phyloP scores from a whole-genome alignment of 1,139 yeast genomes.

The Sugiyamaella grinbergsii region DNA sequence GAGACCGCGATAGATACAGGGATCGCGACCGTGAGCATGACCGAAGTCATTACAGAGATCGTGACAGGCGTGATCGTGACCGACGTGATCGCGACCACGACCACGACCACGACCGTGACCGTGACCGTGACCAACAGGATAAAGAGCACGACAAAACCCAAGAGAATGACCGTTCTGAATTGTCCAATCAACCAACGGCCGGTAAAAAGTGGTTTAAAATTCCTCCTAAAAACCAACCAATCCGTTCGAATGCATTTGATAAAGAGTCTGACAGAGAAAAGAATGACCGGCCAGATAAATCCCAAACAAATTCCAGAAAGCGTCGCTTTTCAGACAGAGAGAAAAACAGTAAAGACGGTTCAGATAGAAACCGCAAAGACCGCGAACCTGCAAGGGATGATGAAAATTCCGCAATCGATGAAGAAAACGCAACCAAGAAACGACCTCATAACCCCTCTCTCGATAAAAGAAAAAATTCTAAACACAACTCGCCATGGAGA shows the following conservation, averaged over 20 bases:
- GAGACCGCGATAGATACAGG: neutral
- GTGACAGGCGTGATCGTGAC: slow-evolving; percentile 1
- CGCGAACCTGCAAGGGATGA: slow-evolving; percentile 7
- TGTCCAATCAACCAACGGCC: neutral
- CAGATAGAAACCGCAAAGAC: slow-evolving; percentile 4
- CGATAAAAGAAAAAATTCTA: neutral
- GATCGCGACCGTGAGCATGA: neutral
- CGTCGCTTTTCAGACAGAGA: slow-evolving; percentile 6
- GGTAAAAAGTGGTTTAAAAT: slow-evolving; percentile 12
- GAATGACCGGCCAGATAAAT: neutral
- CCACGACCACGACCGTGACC: neutral
- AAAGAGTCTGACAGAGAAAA: neutral
- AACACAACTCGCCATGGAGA: slow-evolving; percentile 7
- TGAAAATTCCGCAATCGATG: neutral
- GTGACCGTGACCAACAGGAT: neutral
- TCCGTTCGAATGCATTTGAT: slow-evolving; percentile 3
- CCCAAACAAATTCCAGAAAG: neutral
- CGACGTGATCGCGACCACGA: neutral
- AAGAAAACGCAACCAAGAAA: neutral
- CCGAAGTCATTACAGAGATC: neutral
- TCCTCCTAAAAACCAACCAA: slow-evolving; percentile 5
- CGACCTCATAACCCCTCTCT: neutral
- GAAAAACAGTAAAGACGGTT: neutral
- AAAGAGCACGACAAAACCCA: neutral
- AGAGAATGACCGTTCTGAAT: neutral